These are phyloP conservation scores for Nematocida displodere DNA, from an alignment of 371 early-diverging fungal genomes.

Conservation along the genomic window DNA sequence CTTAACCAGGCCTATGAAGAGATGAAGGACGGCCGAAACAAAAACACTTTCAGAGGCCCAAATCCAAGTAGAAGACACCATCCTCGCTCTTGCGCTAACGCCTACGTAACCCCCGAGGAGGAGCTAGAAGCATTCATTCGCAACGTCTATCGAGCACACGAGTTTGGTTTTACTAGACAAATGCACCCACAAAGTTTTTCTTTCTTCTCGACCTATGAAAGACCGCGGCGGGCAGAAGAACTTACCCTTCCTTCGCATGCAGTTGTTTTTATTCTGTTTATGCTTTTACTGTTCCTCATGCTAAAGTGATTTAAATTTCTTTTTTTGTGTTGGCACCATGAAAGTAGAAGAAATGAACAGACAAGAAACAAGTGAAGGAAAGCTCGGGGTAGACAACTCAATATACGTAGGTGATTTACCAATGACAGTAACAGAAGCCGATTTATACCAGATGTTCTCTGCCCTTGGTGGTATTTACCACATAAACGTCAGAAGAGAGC, in stretches of 20 bases:
- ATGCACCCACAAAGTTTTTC: too few relatives aligned
- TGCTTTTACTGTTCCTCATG: too few relatives aligned
- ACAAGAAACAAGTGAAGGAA: slow-evolving; percentile 31
- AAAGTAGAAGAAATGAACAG: slow-evolving; percentile 14
- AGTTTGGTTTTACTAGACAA: too few relatives aligned
- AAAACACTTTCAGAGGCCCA: neutral
- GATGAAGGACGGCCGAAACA: neutral
- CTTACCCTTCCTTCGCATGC: too few relatives aligned
- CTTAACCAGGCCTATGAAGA: slow-evolving; percentile 40
- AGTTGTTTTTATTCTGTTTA: too few relatives aligned
- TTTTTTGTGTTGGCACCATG: too few relatives aligned
- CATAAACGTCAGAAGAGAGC: slow-evolving; percentile 46
- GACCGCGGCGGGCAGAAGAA: too few relatives aligned
- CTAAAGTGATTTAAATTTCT: too few relatives aligned
- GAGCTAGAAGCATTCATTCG: too few relatives aligned
- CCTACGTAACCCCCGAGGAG: too few relatives aligned
- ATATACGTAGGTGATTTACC: slow-evolving; percentile 63
- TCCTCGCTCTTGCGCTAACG: neutral
- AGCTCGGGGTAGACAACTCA: slow-evolving; percentile 19
- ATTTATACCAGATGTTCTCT: slow-evolving; percentile 60
- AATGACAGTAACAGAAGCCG: slow-evolving; percentile 53
- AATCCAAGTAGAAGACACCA: neutral
- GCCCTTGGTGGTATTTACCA: slow-evolving; percentile 52
- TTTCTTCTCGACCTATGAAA: too few relatives aligned
- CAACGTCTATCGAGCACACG: too few relatives aligned